Evolutionary conservation across 2,329 filamentous ascomycete genomes (phyloP), one percentile per base, ranked within the genome.

Genomic region (Geosmithia morbida): DNA sequence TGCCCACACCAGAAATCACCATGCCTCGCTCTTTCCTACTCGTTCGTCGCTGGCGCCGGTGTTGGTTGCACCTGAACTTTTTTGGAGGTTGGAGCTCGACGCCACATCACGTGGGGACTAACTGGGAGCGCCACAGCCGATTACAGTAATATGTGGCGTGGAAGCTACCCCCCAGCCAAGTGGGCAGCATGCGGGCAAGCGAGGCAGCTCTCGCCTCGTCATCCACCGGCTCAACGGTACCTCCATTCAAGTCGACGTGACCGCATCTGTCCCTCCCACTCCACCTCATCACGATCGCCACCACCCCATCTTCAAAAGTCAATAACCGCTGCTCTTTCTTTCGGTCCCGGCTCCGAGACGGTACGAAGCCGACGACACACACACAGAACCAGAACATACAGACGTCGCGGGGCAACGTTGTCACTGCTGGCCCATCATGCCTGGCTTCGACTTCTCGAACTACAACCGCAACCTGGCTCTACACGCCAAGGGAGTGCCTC

Each of bases 381-480:
- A 18, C 17, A 18, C 17, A 42, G 3, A 42, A 18, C 17, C 7
- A 11, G n/a, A 22, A 22, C 17, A 42, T 11, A 42, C 3, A 42
- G 14, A 42, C 41, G 18, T 3, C 14, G 41, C 41, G 22, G 22
- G 22, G 22, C 22, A 26, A 42, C 41, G 10, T 18, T 18, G 20
- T 8, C 47, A 46, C 51, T 46, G 45, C 51, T 42, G 43, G 48
- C 47, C 51, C 69, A 82, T 61, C 59, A 98, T 98, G 92, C 83
- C 86, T 59, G 89, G 89, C 71, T 95, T 96, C 77, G 89, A 97
- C 73, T 98, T 98, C 77, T 94, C 88, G 67, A 98, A 98, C 77
- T 92, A 97, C 80, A 95, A 95, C 79, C 87, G 92, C 74, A 98
- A 98, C 79, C 81, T 85, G 65, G 90, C 90, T 54, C 81, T 98